Percentiles rank a stretch among this genome's conserved stretches.
Evolutionary conservation across 2,329 filamentous ascomycete genomes (phyloP).

Genomic region (Colletotrichum ledebouriae): DNA sequence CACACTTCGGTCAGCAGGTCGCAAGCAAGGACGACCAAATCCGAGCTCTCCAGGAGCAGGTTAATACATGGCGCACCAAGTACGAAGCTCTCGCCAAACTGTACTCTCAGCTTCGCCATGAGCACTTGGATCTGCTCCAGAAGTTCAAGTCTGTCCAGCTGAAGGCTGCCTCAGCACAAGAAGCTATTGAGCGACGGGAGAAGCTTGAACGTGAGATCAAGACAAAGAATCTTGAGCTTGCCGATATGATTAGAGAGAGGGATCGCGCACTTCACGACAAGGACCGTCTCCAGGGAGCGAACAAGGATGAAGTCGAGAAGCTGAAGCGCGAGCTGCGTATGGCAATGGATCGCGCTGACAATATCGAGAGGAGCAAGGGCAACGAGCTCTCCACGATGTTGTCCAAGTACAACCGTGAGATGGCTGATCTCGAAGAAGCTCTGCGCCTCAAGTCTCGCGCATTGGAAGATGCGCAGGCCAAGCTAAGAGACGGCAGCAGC

Average conservation of each 20-base stretch:
- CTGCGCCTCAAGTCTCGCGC: constrained; percentile 88
- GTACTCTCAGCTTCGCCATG: constrained; percentile 94
- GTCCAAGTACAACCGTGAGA: constrained; percentile 95
- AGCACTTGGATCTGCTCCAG: constrained; percentile 93
- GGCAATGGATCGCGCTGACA: constrained; percentile 91
- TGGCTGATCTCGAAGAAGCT: constrained; percentile 95
- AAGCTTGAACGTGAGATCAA: constrained; percentile 98
- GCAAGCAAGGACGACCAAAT: constrained; percentile 96
- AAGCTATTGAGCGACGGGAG: constrained; percentile 94
- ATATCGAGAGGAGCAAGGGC: constrained; percentile 91
- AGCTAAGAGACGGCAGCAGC: constrained; percentile 82
- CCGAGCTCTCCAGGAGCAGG: constrained; percentile 90
- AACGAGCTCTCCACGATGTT: constrained; percentile 95
- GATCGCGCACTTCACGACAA: constrained; percentile 94
- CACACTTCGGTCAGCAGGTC: constrained; percentile 87
- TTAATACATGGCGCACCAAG: constrained; percentile 97
- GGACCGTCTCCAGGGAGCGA: constrained; percentile 86
- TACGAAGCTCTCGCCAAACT: constrained; percentile 97
- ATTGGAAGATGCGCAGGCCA: constrained; percentile 85
- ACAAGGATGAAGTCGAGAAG: constrained; percentile 95
- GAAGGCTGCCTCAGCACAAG: constrained; percentile 96
- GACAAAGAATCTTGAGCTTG: constrained; percentile 98
- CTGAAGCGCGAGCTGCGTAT: constrained; percentile 92
- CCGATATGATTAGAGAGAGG: constrained; percentile 97
- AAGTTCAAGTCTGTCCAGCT: constrained; percentile 97